Evolutionary conservation across 202 grass and related monocot species (phyloP).

Genomic region (Zoysia matrella): DNA sequence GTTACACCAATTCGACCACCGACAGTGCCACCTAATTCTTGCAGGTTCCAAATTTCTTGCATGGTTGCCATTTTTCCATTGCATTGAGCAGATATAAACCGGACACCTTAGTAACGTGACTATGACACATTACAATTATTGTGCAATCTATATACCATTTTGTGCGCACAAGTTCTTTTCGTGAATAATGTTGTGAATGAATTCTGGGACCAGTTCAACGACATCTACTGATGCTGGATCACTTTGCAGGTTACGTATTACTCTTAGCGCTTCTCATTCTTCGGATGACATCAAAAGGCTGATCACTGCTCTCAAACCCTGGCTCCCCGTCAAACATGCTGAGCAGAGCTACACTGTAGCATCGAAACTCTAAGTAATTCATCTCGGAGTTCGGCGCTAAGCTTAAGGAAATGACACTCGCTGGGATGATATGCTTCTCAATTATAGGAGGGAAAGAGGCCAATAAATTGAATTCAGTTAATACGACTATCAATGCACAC

Average conservation of each 20-base stretch:
- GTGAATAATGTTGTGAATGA: conserved; percentile 1
- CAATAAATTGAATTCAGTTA: background rate
- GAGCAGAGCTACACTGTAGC: conserved; percentile 7
- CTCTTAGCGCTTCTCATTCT: conserved; percentile 80
- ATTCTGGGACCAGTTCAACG: background rate
- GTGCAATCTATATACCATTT: background rate
- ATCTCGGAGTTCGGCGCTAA: background rate
- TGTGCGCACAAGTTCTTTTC: background rate
- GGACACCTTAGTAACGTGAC: background rate
- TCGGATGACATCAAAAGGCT: conserved; percentile 74
- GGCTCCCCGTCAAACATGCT: conserved; percentile 49
- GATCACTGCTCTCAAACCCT: conserved; percentile 56
- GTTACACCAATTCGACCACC: conserved; percentile 91
- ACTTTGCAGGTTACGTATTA: conserved; percentile 71
- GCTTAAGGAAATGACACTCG: background rate
- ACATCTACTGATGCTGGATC: conserved; percentile 7
- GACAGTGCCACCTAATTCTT: conserved; percentile 86
- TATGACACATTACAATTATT: background rate
- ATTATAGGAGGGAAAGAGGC: background rate
- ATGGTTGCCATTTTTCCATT: background rate
- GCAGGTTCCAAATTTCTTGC: conserved; percentile 53
- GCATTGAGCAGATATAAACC: background rate
- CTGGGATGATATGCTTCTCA: background rate
- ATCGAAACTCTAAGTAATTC: conserved; percentile 54
- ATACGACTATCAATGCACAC: background rate